Conservation (phyloP, 305 asterid genomes). For the Fraxinus angustifolia region DNA sequence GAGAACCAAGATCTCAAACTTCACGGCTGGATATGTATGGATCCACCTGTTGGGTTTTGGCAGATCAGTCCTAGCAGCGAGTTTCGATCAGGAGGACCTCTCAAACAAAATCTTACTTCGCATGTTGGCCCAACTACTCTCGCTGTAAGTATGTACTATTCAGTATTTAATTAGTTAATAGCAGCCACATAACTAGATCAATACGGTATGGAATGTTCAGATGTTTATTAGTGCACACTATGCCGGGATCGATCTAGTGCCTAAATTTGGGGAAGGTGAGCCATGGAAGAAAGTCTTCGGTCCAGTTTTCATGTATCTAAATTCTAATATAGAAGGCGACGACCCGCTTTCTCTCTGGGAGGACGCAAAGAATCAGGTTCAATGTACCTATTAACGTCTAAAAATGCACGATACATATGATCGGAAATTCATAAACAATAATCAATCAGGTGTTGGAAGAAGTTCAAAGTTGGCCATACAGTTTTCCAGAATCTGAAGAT, state of each 20-base stretch:
- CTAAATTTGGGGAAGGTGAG: constrained; percentile 29
- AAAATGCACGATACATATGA: background rate
- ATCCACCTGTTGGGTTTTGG: constrained; percentile 77
- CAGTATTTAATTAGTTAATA: background rate
- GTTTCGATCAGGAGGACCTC: constrained; percentile 62
- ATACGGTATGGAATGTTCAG: constrained; percentile 8
- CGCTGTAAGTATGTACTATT: constrained; percentile 43
- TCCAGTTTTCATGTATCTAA: constrained; percentile 37
- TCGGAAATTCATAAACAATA: background rate
- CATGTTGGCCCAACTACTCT: constrained; percentile 66
- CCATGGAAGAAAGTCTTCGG: constrained; percentile 44
- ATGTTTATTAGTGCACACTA: constrained; percentile 39
- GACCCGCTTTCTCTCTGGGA: constrained; percentile 35
- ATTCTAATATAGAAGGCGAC: constrained; percentile 24
- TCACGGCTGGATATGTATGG: constrained; percentile 68
- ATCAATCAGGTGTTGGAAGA: constrained; percentile 21
- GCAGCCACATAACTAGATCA: background rate
- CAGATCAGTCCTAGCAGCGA: constrained; percentile 65
- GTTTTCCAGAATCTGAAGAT: constrained; percentile 43
- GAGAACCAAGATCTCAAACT: constrained; percentile 58
- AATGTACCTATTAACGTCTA: background rate
- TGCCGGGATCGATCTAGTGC: constrained; percentile 34
- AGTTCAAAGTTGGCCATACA: constrained; percentile 44
- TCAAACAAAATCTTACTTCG: constrained; percentile 62
- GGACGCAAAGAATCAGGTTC: constrained; percentile 38